Percentiles rank a stretch among this genome's conserved stretches.
These are phyloP conservation scores for Thymus quinquecostatus DNA, from an alignment of 257 asterid genomes.

Conservation along the genomic window DNA sequence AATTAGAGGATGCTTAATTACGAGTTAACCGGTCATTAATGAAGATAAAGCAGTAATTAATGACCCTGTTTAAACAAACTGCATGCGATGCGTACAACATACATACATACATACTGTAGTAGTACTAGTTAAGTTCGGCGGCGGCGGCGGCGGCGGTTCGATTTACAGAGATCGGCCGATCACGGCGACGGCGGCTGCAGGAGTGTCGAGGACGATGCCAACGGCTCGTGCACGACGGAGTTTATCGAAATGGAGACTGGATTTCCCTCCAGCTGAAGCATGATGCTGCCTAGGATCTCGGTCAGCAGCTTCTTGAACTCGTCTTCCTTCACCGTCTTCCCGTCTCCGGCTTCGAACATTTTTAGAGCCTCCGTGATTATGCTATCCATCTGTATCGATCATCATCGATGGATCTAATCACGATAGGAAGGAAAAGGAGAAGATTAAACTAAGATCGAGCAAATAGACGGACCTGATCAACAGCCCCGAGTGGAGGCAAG, in stretches of 20 bases:
- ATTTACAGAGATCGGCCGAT: too few species aligned
- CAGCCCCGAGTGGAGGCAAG: slow-evolving; percentile 84
- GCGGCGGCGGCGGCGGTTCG: not conserved
- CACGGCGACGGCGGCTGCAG: slow-evolving; percentile 49
- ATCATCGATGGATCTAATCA: not conserved
- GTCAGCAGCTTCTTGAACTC: slow-evolving; percentile 83
- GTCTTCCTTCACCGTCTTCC: slow-evolving; percentile 71
- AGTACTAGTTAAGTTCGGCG: not conserved
- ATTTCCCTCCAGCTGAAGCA: slow-evolving; percentile 82
- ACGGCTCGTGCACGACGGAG: slow-evolving; percentile 83
- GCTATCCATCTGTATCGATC: slow-evolving; percentile 67
- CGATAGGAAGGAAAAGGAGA: too few species aligned
- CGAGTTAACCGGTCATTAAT: slow-evolving; percentile 1
- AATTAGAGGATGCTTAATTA: slow-evolving; percentile 4
- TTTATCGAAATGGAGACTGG: slow-evolving; percentile 78
- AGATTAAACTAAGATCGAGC: not conserved
- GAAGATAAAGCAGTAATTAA: not conserved
- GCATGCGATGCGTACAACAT: not conserved
- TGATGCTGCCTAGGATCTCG: slow-evolving; percentile 70
- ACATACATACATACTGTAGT: not conserved
- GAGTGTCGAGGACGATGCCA: slow-evolving; percentile 68
- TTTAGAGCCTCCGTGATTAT: slow-evolving; percentile 59
- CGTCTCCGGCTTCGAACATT: slow-evolving; percentile 63
- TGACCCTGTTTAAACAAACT: slow-evolving; percentile 1
- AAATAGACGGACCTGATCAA: slow-evolving; percentile 63